Conservation (phyloP, 345 rosid species). For the Pugionium dolabratum region DNA sequence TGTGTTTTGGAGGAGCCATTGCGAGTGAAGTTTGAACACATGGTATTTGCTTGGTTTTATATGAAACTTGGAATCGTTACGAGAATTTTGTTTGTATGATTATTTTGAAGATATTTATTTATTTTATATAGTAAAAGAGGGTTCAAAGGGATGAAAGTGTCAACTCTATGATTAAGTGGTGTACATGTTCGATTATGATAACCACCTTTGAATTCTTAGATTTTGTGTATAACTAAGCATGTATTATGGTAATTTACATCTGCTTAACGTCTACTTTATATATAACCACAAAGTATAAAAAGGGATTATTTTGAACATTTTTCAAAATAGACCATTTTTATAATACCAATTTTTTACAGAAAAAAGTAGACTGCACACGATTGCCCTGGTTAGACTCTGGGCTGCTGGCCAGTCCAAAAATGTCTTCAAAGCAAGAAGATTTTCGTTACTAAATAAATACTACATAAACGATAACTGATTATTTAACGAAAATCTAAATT, state of each 20-base stretch:
- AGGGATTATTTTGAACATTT: too few relatives aligned
- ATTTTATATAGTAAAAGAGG: not conserved
- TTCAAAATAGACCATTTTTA: too few relatives aligned
- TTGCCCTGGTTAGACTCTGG: too few relatives aligned
- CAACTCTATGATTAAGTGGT: slow-evolving; percentile 48
- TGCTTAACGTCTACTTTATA: slow-evolving; percentile 33
- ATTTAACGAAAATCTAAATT: too few relatives aligned
- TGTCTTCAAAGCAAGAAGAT: too few relatives aligned
- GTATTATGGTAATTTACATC: slow-evolving; percentile 22
- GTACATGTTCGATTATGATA: slow-evolving; percentile 58
- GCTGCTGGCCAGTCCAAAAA: too few relatives aligned
- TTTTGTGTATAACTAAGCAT: slow-evolving; percentile 24
- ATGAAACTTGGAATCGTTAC: slow-evolving; percentile 17
- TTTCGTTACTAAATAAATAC: too few relatives aligned
- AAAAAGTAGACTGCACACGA: too few relatives aligned
- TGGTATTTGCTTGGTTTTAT: slow-evolving; percentile 16
- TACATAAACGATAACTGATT: too few relatives aligned
- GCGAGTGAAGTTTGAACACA: slow-evolving; percentile 29
- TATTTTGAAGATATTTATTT: not conserved
- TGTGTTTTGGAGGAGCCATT: slow-evolving; percentile 30
- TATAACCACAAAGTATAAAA: not conserved
- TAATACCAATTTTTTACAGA: too few relatives aligned
- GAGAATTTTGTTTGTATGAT: not conserved
- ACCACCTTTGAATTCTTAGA: slow-evolving; percentile 42
- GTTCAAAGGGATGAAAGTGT: slow-evolving; percentile 22